Conservation (phyloP, 139 green algal species). For the Pycnococcus provasolii region DNA sequence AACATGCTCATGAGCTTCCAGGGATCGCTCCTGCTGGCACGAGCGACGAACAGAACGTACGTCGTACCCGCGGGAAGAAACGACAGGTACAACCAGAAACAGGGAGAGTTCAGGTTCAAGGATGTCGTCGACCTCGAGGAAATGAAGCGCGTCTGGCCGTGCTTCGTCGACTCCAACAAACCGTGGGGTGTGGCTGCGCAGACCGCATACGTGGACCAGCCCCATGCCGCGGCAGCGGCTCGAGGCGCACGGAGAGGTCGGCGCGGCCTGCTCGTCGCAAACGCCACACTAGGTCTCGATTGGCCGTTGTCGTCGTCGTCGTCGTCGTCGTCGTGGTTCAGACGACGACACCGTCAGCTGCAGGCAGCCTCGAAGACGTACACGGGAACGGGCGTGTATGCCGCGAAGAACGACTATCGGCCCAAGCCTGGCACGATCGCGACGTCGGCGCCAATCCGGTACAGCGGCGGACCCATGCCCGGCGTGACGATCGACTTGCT, state of each 20-base stretch:
- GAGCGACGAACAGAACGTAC: conserved; percentile 9
- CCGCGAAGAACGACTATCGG: neutral
- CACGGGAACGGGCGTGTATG: neutral
- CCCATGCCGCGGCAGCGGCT: neutral
- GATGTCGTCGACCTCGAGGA: neutral
- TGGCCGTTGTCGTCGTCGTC: no score
- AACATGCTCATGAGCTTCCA: conserved; percentile 20
- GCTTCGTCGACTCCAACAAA: conserved; percentile 8
- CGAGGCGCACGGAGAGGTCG: neutral
- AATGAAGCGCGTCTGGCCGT: conserved; percentile 1
- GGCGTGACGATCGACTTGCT: conserved; percentile 3
- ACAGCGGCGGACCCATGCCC: neutral
- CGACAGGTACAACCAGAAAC: conserved; percentile 10
- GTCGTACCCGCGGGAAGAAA: conserved; percentile 13
- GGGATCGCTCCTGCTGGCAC: conserved; percentile 11
- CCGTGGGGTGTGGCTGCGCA: neutral
- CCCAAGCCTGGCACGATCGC: neutral
- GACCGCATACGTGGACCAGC: neutral
- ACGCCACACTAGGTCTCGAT: no score
- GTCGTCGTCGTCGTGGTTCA: no score
- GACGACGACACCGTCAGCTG: no score
- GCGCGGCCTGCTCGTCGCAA: no score
- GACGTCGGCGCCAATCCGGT: neutral
- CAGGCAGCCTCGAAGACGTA: neutral
- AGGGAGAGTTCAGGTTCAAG: conserved; percentile 2